Conservation (phyloP, 352 stramenopile species). For the Globisporangium recalcitrans region DNA sequence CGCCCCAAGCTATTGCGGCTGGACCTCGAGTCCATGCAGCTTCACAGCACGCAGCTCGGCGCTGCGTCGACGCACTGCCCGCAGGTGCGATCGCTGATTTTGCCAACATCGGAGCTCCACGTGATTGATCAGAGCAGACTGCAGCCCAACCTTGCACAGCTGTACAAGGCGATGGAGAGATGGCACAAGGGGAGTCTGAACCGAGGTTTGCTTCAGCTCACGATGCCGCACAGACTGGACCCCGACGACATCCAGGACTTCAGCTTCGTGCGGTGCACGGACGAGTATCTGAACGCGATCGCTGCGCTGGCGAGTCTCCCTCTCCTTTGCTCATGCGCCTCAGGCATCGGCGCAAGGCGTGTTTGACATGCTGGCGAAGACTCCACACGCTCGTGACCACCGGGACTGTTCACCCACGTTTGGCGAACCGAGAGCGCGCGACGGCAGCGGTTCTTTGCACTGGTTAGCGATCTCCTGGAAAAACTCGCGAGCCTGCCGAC, state of each 20-base stretch:
- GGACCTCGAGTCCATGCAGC: background rate
- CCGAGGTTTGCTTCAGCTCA: slow-evolving; percentile 19
- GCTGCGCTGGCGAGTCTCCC: background rate
- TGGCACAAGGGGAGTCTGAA: slow-evolving; percentile 8
- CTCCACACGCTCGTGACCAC: background rate
- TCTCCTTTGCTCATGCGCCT: background rate
- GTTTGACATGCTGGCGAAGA: background rate
- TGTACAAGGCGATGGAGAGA: slow-evolving; percentile 12
- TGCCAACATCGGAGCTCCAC: background rate
- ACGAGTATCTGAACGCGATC: slow-evolving; percentile 14
- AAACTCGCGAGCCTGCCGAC: background rate
- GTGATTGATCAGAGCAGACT: background rate
- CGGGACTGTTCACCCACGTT: background rate
- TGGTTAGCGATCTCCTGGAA: background rate
- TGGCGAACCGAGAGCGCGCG: background rate
- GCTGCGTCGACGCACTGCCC: slow-evolving; percentile 1
- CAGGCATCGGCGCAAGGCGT: background rate
- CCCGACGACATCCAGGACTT: background rate
- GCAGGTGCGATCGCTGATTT: background rate
- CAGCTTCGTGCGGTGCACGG: background rate
- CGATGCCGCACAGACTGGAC: slow-evolving; percentile 12
- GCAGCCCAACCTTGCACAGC: background rate
- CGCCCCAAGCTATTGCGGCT: slow-evolving; percentile 1
- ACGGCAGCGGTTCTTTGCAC: background rate
- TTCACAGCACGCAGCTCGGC: slow-evolving; percentile 5